These are phyloP conservation scores for Nymphaea colorata DNA, from an alignment of 164 flowering plant species.

Conservation along the genomic window DNA sequence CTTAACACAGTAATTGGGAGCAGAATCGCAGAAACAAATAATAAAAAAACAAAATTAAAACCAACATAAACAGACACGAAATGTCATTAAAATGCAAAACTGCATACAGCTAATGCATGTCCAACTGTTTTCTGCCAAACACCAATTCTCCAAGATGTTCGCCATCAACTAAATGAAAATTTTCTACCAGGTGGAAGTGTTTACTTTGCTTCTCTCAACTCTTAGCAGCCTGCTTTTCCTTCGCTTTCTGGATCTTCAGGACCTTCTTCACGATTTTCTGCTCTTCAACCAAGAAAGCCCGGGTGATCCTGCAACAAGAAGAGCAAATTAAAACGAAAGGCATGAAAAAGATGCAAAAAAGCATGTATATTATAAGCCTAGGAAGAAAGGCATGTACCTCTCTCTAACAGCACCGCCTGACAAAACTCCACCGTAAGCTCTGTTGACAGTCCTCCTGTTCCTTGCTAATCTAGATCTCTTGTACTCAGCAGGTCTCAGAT, in stretches of 20 bases:
- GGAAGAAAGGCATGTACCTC: conserved; percentile 22
- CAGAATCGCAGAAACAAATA: no score
- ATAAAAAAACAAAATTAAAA: no score
- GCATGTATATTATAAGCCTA: no score
- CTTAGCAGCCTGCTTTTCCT: conserved; percentile 28
- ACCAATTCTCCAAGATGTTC: no score
- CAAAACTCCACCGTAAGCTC: conserved; percentile 62
- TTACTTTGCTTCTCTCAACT: conserved; percentile 10
- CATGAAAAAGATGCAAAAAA: not conserved
- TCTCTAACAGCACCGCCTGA: conserved; percentile 62
- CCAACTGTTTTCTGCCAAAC: no score
- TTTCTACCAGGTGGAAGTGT: not conserved
- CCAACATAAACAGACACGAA: no score
- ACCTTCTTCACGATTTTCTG: conserved; percentile 48
- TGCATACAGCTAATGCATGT: no score
- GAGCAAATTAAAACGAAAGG: not conserved
- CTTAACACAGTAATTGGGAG: no score
- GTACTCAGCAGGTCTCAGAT: conserved; percentile 58
- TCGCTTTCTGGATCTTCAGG: conserved; percentile 35
- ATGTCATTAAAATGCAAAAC: no score
- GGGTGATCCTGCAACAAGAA: conserved; percentile 19
- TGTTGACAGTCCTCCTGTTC: conserved; percentile 52
- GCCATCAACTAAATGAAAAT: no score
- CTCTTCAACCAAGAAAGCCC: conserved; percentile 41
- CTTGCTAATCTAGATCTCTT: conserved; percentile 53